These are phyloP conservation scores for Protoeuglena noctilucae DNA, from an alignment of 139 green algal species.

Conservation along the genomic window DNA sequence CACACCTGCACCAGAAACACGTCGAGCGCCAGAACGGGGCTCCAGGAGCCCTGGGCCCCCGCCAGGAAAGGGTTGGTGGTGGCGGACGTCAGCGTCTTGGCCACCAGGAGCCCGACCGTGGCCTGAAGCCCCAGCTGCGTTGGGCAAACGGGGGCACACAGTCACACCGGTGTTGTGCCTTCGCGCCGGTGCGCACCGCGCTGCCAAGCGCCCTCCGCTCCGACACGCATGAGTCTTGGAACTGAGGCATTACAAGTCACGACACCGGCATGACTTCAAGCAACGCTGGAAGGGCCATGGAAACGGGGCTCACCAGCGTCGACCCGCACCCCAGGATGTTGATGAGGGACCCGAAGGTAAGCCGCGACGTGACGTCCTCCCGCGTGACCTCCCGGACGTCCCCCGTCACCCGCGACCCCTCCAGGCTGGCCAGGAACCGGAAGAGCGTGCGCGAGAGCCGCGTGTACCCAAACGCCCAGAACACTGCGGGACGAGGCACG, in stretches of 20 bases:
- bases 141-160: no score
- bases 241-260: conserved; percentile 3
- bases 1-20: conserved; percentile 92
- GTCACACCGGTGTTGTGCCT: conserved; percentile 53
- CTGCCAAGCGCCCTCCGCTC: background rate
- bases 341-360: no score
- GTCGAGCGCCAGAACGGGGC: conserved; percentile 91
- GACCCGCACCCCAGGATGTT: background rate
- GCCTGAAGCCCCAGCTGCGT: conserved; percentile 73
- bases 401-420: no score
- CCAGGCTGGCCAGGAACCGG: conserved; percentile 12
- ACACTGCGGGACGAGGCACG: no score
- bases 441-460: conserved; percentile 26
- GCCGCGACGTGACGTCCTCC: no score
- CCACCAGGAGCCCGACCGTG: conserved; percentile 82
- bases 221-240: conserved; percentile 3
- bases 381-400: no score
- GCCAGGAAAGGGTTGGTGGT: conserved; percentile 75
- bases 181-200: conserved; percentile 25
- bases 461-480: conserved; percentile 76
- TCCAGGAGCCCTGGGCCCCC: conserved; percentile 43
- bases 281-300: conserved; percentile 37
- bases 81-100: conserved; percentile 86
- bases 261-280: conserved; percentile 46
- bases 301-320: conserved; percentile 65